A percentile compares a stretch with the other conserved stretches of the same genome.
phyloP scores from a whole-genome alignment of 441 rosid species.

The Syzygium syzygioides region DNA sequence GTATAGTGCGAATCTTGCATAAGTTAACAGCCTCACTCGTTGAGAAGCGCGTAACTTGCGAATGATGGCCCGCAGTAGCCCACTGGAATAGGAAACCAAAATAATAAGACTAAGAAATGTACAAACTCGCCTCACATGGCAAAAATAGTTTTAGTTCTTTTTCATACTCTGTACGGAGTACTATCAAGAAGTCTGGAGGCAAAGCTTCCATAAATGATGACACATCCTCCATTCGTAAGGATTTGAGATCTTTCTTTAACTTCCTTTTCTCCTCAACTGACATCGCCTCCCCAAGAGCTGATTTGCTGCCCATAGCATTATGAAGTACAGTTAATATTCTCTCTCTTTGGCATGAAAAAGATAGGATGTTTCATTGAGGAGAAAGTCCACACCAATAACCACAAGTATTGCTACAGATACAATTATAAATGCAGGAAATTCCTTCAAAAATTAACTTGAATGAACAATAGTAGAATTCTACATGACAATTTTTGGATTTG shows the following conservation, averaged over 20 bases:
- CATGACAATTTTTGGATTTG: neutral
- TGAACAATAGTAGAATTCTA: neutral
- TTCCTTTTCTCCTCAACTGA: constrained; percentile 53
- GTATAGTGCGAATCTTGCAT: constrained; percentile 53
- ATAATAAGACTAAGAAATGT: neutral
- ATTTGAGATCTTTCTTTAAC: constrained; percentile 58
- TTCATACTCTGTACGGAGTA: constrained; percentile 70
- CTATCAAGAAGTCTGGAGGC: constrained; percentile 64
- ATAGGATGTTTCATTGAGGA: neutral
- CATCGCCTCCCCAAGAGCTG: constrained; percentile 63
- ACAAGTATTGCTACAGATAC: neutral
- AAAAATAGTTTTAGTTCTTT: neutral
- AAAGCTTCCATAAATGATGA: constrained; percentile 88
- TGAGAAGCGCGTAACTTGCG: constrained; percentile 62
- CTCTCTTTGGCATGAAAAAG: neutral
- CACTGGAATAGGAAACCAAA: constrained; percentile 31
- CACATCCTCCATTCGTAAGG: constrained; percentile 65
- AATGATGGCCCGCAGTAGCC: constrained; percentile 57
- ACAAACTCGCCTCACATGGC: neutral
- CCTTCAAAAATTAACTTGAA: neutral
- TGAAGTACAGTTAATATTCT: neutral
- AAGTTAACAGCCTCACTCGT: constrained; percentile 49
- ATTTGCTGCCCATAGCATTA: constrained; percentile 45
- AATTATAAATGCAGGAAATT: neutral
- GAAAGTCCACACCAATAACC: neutral